Percentiles rank a stretch among this genome's conserved stretches.
These are phyloP conservation scores for Phaffia australis DNA, from an alignment of 768 basidiomycete genomes.

Conservation along the genomic window DNA sequence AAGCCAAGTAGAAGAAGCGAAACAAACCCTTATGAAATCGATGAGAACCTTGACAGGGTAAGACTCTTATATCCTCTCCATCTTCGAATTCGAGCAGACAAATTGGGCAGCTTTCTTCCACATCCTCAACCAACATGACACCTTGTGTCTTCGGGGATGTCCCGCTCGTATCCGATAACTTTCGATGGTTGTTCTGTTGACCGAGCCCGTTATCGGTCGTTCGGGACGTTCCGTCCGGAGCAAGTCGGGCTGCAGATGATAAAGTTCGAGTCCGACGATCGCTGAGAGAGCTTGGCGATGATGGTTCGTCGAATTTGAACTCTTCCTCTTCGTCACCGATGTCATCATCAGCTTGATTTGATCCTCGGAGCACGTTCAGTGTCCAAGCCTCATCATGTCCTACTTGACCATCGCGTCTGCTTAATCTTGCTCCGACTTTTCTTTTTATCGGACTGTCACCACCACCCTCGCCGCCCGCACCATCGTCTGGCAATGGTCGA, in stretches of 20 bases:
- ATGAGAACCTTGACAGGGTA: conserved; percentile 87
- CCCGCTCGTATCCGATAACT: not conserved
- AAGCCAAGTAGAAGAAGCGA: not conserved
- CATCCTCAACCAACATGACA: conserved; percentile 50
- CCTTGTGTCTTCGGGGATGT: conserved; percentile 2
- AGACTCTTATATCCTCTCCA: conserved; percentile 77
- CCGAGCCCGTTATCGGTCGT: not conserved
- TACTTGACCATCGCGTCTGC: not conserved
- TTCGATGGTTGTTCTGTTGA: not conserved
- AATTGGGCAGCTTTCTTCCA: conserved; percentile 82
- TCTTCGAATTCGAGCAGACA: conserved; percentile 90
- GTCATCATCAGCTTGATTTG: too few relatives aligned
- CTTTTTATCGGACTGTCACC: not conserved
- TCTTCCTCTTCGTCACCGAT: too few relatives aligned
- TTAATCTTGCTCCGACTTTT: not conserved
- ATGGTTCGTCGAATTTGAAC: too few relatives aligned
- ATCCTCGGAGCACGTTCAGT: too few relatives aligned
- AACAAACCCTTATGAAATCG: conserved; percentile 61
- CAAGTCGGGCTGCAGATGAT: too few relatives aligned
- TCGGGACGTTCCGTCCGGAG: too few relatives aligned
- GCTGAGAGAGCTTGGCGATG: too few relatives aligned
- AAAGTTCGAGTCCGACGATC: too few relatives aligned
- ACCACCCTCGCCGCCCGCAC: not conserved
- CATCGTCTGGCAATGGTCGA: not conserved
- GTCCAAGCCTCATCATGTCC: too few relatives aligned